A percentile compares a stretch with the other conserved stretches of the same genome.
Evolutionary conservation across 331 rosid species (phyloP).

Genomic region (Prunus yedoensis): DNA sequence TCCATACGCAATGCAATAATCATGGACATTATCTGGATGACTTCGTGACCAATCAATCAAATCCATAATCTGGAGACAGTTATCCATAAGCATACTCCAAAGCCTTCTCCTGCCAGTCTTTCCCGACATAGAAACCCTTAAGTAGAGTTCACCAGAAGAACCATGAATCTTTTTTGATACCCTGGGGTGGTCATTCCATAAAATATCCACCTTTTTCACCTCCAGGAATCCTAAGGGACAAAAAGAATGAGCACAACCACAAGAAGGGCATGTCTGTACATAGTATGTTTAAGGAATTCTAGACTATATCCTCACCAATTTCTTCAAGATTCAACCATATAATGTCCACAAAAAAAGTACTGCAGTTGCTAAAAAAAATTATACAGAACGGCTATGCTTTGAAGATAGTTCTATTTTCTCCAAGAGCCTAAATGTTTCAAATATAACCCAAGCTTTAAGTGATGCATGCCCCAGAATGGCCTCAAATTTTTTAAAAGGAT

Average conservation of each 20-base stretch:
- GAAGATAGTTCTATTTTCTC: not conserved
- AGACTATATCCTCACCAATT: not conserved
- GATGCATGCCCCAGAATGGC: not conserved
- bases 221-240: constrained; percentile 66
- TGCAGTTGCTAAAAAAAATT: not conserved
- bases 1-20: constrained; percentile 65
- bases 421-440: not conserved
- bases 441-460: not conserved
- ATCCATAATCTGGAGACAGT: constrained; percentile 62
- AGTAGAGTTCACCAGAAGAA: constrained; percentile 71
- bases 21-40: constrained; percentile 79
- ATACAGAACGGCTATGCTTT: not conserved
- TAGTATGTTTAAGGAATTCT: not conserved
- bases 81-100: constrained; percentile 64
- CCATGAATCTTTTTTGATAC: constrained; percentile 34
- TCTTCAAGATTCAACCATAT: constrained; percentile 2
- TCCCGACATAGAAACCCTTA: constrained; percentile 62
- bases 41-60: constrained; percentile 90
- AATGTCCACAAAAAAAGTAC: not conserved
- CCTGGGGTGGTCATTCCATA: constrained; percentile 64
- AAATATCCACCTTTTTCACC: constrained; percentile 70
- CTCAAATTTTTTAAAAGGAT: not conserved
- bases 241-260: constrained; percentile 6
- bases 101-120: constrained; percentile 34
- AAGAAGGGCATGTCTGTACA: not conserved